Conservation (phyloP, 2,329 filamentous ascomycete species). For the Arthrobotrys iridis region DNA sequence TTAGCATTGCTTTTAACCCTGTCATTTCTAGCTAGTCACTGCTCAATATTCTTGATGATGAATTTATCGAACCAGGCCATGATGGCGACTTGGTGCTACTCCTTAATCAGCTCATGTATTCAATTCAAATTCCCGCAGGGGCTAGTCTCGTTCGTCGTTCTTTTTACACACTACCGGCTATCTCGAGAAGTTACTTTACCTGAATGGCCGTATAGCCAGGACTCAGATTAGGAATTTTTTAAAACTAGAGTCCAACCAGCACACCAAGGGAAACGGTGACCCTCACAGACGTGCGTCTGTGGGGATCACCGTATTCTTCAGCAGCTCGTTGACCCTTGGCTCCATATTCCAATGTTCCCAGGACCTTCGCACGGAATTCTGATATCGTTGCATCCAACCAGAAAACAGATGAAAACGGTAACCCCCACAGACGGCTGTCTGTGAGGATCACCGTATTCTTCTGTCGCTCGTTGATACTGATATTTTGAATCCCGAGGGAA, state of each 20-base stretch:
- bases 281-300: conserved; percentile 53
- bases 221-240: not conserved
- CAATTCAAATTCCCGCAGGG: not conserved
- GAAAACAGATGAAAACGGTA: conserved; percentile 52
- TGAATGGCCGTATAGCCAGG: not conserved
- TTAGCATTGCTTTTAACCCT: no score
- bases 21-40: not conserved
- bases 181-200: not conserved
- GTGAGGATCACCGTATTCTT: conserved; percentile 55
- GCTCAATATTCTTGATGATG: not conserved
- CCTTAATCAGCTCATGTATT: conserved; percentile 14
- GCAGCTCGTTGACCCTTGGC: conserved; percentile 26
- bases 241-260: conserved; percentile 25
- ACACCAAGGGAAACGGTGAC: conserved; percentile 49
- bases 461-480: conserved; percentile 47
- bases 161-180: not conserved
- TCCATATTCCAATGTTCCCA: not conserved
- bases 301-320: conserved; percentile 54
- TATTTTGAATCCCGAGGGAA: not conserved
- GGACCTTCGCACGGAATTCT: not conserved
- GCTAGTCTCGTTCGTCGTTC: not conserved
- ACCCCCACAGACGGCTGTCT: conserved; percentile 53
- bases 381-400: conserved; percentile 31
- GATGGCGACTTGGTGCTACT: not conserved
- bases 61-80: conserved; percentile 2